These are phyloP conservation scores for Malus sieversii DNA, from an alignment of 306 rosid species.

Conservation along the genomic window DNA sequence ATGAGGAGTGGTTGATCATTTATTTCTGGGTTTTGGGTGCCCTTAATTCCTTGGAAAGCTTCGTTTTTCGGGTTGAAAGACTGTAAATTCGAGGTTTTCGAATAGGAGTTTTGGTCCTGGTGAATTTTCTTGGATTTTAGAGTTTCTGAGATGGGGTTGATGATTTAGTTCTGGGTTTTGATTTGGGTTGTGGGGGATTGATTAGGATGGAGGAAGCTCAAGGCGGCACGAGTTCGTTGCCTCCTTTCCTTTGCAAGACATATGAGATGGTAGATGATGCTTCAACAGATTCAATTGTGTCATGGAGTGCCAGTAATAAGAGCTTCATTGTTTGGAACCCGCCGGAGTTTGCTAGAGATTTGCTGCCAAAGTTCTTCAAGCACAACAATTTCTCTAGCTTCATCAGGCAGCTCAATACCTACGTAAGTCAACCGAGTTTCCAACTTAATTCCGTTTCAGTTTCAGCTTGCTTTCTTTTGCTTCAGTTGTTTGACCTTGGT, in stretches of 20 bases:
- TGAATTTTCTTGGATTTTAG: neutral
- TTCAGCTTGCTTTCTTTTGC: neutral
- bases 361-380: slow-evolving; percentile 74
- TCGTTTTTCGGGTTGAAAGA: neutral
- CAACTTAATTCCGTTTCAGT: slow-evolving; percentile 6
- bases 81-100: slow-evolving; percentile 3
- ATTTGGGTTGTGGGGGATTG: slow-evolving; percentile 22
- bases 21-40: neutral
- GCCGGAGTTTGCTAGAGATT: slow-evolving; percentile 48
- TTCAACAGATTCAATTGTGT: slow-evolving; percentile 50
- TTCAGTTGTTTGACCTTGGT: neutral
- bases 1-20: too few species aligned
- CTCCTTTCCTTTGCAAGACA: slow-evolving; percentile 71
- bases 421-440: slow-evolving; percentile 49
- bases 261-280: slow-evolving; percentile 86
- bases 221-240: slow-evolving; percentile 51
- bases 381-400: slow-evolving; percentile 92
- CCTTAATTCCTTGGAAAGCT: neutral
- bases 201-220: slow-evolving; percentile 67
- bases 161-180: slow-evolving; percentile 23
- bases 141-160: slow-evolving; percentile 1
- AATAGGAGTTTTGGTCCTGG: neutral
- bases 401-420: slow-evolving; percentile 85
- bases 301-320: slow-evolving; percentile 55
- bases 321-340: slow-evolving; percentile 82